phyloP scores from a whole-genome alignment of 2,329 filamentous ascomycete species.

The Aspergillus calidoustus region DNA sequence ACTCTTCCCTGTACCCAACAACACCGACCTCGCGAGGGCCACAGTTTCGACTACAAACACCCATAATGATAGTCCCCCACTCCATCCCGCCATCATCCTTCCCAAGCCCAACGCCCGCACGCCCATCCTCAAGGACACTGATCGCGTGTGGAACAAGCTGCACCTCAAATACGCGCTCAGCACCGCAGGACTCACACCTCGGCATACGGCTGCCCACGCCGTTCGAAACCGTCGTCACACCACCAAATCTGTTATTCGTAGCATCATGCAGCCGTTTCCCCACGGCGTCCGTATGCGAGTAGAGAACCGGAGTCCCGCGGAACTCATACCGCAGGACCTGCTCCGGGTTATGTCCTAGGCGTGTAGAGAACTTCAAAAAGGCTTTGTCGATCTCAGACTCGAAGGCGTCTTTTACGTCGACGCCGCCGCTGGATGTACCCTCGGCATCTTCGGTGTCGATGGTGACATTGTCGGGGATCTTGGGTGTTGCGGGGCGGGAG shows the following conservation, averaged over 20 bases:
- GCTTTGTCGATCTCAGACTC: conserved; percentile 75
- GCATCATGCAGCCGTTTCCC: conserved; percentile 63
- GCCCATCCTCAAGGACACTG: conserved; percentile 78
- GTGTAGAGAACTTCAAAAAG: conserved; percentile 80
- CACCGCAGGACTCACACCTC: conserved; percentile 75
- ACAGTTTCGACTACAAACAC: conserved; percentile 82
- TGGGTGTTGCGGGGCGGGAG: conserved; percentile 59
- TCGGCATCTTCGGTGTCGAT: conserved; percentile 45
- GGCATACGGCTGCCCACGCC: conserved; percentile 60
- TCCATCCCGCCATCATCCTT: conserved; percentile 81
- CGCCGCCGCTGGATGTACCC: conserved; percentile 36
- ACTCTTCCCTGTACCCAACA: conserved; percentile 87
- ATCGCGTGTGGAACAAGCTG: conserved; percentile 93
- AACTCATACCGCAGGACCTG: conserved; percentile 84
- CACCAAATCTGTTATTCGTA: conserved; percentile 25
- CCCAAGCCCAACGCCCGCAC: conserved; percentile 63
- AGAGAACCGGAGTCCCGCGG: conserved; percentile 73
- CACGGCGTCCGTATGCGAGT: conserved; percentile 75
- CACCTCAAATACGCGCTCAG: conserved; percentile 80
- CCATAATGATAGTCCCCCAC: conserved; percentile 91
- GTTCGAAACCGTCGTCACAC: conserved; percentile 34
- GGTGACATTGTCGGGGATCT: conserved; percentile 53
- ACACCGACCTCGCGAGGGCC: conserved; percentile 64
- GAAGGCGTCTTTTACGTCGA: conserved; percentile 69
- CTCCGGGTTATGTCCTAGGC: conserved; percentile 78